phyloP scores from a whole-genome alignment of 768 basidiomycete genomes.

The Kwoniella shandongensis region DNA sequence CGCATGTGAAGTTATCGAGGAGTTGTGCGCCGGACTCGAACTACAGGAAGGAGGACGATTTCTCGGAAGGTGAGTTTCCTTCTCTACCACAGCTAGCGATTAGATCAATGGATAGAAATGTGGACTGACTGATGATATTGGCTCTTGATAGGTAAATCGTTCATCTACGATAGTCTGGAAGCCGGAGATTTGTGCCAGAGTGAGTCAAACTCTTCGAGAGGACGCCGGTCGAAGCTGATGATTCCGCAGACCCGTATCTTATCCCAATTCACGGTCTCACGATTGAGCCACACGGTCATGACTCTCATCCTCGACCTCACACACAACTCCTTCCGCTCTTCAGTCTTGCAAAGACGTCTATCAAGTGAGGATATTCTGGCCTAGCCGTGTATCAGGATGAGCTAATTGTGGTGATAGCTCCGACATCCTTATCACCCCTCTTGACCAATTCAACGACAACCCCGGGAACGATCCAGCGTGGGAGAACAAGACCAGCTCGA shows the following conservation, averaged over 20 bases:
- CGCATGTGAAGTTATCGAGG: slow-evolving; percentile 39
- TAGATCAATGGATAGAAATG: background rate
- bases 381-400: too few species aligned
- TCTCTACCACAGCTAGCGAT: background rate
- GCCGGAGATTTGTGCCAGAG: slow-evolving; percentile 51
- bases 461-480: slow-evolving; percentile 47
- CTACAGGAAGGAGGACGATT: slow-evolving; percentile 32
- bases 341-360: slow-evolving; percentile 52
- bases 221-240: background rate
- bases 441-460: slow-evolving; percentile 47
- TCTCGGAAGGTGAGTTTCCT: slow-evolving; percentile 30
- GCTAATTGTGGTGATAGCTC: slow-evolving; percentile 31
- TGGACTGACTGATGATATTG: background rate
- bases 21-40: slow-evolving; percentile 50
- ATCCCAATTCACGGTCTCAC: slow-evolving; percentile 50
- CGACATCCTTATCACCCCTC: slow-evolving; percentile 52
- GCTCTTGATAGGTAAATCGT: slow-evolving; percentile 25
- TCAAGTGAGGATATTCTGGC: slow-evolving; percentile 40
- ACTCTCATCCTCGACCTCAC: slow-evolving; percentile 50
- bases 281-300: slow-evolving; percentile 46
- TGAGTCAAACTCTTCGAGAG: slow-evolving; percentile 19
- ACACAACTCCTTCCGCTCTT: slow-evolving; percentile 50
- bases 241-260: slow-evolving; percentile 43
- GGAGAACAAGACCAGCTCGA: slow-evolving; percentile 42
- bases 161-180: slow-evolving; percentile 50